Percentiles rank a stretch among this genome's conserved stretches.
These are phyloP conservation scores for Hymenoscyphus repandus DNA, from an alignment of 2,329 filamentous ascomycete species.

Conservation along the genomic window DNA sequence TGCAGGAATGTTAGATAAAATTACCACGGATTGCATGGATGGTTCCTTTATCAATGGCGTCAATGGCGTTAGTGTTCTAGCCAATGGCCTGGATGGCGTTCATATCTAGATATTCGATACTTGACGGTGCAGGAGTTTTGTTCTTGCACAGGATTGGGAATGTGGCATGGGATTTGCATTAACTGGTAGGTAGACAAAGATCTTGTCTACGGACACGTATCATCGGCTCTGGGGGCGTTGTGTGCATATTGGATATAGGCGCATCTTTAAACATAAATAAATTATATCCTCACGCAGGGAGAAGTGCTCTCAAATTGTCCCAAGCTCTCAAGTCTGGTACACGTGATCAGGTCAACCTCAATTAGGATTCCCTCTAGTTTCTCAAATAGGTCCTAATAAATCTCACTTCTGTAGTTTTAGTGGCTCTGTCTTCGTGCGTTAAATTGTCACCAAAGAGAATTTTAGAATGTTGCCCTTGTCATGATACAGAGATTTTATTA, in stretches of 20 bases:
- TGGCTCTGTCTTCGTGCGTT: too few species aligned
- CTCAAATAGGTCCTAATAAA: too few species aligned
- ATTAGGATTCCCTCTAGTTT: too few species aligned
- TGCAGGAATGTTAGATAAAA: constrained; percentile 27
- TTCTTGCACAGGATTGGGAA: background rate
- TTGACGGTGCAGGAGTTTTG: background rate
- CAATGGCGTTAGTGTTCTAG: background rate
- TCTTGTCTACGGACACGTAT: background rate
- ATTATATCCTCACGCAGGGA: background rate
- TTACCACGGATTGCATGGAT: constrained; percentile 16
- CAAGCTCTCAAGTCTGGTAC: too few species aligned
- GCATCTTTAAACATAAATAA: background rate
- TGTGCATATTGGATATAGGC: background rate
- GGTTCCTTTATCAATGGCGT: background rate
- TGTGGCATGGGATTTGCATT: background rate
- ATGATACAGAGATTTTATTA: too few species aligned
- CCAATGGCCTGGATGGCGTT: constrained; percentile 4
- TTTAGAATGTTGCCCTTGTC: too few species aligned
- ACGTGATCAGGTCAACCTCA: too few species aligned
- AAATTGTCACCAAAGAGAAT: too few species aligned
- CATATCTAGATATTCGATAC: background rate
- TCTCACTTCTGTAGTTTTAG: too few species aligned
- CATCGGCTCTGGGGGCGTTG: background rate
- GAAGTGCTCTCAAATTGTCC: background rate
- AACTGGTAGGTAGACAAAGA: constrained; percentile 1